phyloP scores from a whole-genome alignment of 441 rosid species.

The Populus tomentosa region DNA sequence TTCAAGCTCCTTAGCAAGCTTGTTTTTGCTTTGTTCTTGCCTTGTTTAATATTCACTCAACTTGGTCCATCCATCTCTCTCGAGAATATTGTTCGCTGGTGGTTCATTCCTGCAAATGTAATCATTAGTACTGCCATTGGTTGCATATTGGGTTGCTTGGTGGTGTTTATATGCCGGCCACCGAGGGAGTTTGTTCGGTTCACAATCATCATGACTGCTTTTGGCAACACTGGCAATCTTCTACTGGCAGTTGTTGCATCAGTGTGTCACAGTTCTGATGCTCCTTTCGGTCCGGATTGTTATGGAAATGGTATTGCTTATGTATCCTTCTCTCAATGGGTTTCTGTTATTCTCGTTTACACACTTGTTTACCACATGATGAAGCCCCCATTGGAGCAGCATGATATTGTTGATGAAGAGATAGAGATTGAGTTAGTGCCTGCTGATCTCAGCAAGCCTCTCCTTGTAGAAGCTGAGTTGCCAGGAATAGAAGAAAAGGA shows the following conservation, averaged over 20 bases:
- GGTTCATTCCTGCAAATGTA: conserved; percentile 91
- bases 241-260: conserved; percentile 76
- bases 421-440: conserved; percentile 46
- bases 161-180: conserved; percentile 67
- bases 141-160: conserved; percentile 57
- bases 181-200: conserved; percentile 75
- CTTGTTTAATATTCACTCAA: conserved; percentile 83
- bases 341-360: conserved; percentile 84
- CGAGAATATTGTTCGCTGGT: conserved; percentile 52
- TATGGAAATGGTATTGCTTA: conserved; percentile 75
- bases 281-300: conserved; percentile 62
- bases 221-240: conserved; percentile 88
- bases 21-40: conserved; percentile 81
- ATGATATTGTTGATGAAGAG: conserved; percentile 70
- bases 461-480: conserved; percentile 90
- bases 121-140: conserved; percentile 61
- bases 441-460: conserved; percentile 58
- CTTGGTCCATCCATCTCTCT: conserved; percentile 77
- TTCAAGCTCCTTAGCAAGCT: too few species aligned
- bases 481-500: conserved; percentile 93
- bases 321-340: conserved; percentile 88
- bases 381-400: conserved; percentile 83
- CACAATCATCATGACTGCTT: conserved; percentile 81
- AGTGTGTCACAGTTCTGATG: conserved; percentile 58
- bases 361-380: conserved; percentile 94